Evolutionary conservation across 108 stramenopile species (phyloP).

Genomic region (Nannochloropsis salina): DNA sequence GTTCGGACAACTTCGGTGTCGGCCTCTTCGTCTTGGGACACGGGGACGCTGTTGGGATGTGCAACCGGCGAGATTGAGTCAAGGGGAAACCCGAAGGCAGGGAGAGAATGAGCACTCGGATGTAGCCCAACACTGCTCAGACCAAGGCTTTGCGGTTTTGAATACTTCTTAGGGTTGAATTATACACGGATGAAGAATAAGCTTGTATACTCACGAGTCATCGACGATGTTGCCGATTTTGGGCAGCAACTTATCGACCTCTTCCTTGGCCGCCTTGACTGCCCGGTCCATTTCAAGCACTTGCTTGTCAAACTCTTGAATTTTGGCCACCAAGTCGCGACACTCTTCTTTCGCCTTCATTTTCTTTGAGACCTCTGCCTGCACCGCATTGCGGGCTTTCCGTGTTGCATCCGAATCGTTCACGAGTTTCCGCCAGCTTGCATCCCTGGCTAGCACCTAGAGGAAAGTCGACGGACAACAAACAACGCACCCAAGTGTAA

Average conservation of each 20-base stretch:
- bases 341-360: slow-evolving; percentile 87
- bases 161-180: too few relatives aligned
- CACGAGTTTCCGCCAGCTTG: slow-evolving; percentile 67
- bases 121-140: background rate
- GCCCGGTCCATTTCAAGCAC: slow-evolving; percentile 61
- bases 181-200: background rate
- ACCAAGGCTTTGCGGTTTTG: too few relatives aligned
- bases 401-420: slow-evolving; percentile 46
- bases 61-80: background rate
- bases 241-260: slow-evolving; percentile 60
- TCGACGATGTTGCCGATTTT: slow-evolving; percentile 91
- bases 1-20: slow-evolving; percentile 77
- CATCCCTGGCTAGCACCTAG: slow-evolving; percentile 66
- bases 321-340: slow-evolving; percentile 70
- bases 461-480: slow-evolving; percentile 10
- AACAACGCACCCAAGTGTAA: background rate
- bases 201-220: background rate
- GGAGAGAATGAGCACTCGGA: background rate
- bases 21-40: slow-evolving; percentile 80
- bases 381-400: slow-evolving; percentile 65
- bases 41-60: slow-evolving; percentile 80
- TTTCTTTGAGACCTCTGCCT: slow-evolving; percentile 75
- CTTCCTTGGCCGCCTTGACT: slow-evolving; percentile 50
- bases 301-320: slow-evolving; percentile 68
- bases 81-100: background rate